These are phyloP conservation scores for Calamus simplicifolius DNA, from an alignment of 176 grass and related monocot species.

Conservation along the genomic window DNA sequence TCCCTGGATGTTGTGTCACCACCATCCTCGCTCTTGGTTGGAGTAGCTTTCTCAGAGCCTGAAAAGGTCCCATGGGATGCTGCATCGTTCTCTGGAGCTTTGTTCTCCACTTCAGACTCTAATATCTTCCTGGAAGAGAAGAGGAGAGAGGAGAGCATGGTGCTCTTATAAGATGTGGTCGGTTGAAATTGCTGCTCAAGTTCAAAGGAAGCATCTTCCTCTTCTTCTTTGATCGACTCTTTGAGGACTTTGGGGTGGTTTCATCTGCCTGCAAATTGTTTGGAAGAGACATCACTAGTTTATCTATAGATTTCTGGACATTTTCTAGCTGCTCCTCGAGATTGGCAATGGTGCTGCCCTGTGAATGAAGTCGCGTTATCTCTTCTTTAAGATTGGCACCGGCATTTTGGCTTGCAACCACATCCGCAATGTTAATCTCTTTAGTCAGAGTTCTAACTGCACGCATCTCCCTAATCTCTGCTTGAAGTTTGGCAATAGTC, in stretches of 20 bases:
- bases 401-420: conserved; percentile 28
- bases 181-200: conserved; percentile 47
- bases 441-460: conserved; percentile 41
- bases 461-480: conserved; percentile 83
- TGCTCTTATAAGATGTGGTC: conserved; percentile 51
- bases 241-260: conserved; percentile 44
- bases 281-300: conserved; percentile 89
- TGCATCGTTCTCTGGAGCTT: conserved; percentile 40
- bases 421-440: conserved; percentile 32
- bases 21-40: conserved; percentile 64
- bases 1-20: conserved; percentile 71
- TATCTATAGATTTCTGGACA: conserved; percentile 87
- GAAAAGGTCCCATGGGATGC: conserved; percentile 28
- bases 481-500: conserved; percentile 90
- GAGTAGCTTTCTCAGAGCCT: conserved; percentile 47
- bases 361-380: conserved; percentile 76
- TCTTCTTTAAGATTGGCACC: conserved; percentile 79
- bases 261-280: conserved; percentile 33
- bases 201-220: conserved; percentile 64
- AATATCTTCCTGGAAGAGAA: conserved; percentile 35
- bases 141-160: conserved; percentile 72
- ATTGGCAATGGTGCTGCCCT: conserved; percentile 81
- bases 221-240: conserved; percentile 49
- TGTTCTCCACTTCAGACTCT: conserved; percentile 75
- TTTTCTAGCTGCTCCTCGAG: conserved; percentile 87